A percentile compares a stretch with the other conserved stretches of the same genome.
Conservation (phyloP, 2,329 filamentous ascomycete genomes). For the Aspergillus hortae region DNA sequence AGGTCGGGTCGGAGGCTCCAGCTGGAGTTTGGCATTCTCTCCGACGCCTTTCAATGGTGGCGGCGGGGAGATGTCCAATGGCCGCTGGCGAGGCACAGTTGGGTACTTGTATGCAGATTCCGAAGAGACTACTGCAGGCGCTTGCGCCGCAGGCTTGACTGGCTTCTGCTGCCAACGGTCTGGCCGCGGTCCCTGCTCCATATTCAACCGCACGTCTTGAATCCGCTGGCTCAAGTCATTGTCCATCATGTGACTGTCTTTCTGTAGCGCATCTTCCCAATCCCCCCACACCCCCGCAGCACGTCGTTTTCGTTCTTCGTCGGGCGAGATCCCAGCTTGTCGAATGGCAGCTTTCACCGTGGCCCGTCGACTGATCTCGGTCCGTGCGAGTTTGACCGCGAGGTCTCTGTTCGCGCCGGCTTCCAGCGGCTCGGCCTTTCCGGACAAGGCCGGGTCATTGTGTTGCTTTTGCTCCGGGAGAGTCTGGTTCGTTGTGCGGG, state of each 20-base stretch:
- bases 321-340: slow-evolving; percentile 55
- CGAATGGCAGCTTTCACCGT: slow-evolving; percentile 56
- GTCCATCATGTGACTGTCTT: slow-evolving; percentile 30
- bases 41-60: slow-evolving; percentile 16
- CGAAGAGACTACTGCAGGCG: slow-evolving; percentile 16
- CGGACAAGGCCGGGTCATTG: slow-evolving; percentile 58
- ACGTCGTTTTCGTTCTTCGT: slow-evolving; percentile 56
- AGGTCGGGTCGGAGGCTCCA: slow-evolving; percentile 35
- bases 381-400: slow-evolving; percentile 71
- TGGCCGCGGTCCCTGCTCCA: slow-evolving; percentile 24
- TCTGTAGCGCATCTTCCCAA: slow-evolving; percentile 46
- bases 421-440: slow-evolving; percentile 60
- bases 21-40: slow-evolving; percentile 15
- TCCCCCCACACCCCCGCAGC: slow-evolving; percentile 52
- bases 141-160: slow-evolving; percentile 11
- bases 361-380: slow-evolving; percentile 67
- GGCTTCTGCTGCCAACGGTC: slow-evolving; percentile 6
- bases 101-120: slow-evolving; percentile 42
- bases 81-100: slow-evolving; percentile 36
- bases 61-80: slow-evolving; percentile 20
- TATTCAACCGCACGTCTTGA: slow-evolving; percentile 46
- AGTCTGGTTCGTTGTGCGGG: slow-evolving; percentile 9
- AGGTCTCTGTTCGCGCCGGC: slow-evolving; percentile 69
- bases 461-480: slow-evolving; percentile 15
- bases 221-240: slow-evolving; percentile 51